Base-by-base conservation (phyloP, 345 rosid species). In the Hibiscus syriacus region DNA sequence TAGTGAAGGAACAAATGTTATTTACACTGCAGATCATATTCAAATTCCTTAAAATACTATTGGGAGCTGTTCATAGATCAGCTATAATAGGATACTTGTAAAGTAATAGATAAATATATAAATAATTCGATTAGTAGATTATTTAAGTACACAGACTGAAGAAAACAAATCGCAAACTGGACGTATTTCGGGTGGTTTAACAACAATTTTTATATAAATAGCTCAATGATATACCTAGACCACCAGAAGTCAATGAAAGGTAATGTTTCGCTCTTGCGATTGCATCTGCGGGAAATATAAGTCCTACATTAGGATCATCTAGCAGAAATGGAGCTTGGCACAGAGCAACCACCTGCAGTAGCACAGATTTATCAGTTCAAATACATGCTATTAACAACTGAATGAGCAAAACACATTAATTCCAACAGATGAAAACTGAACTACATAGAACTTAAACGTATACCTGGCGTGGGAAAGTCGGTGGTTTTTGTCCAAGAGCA, bases 281-380 rank as follows among this genome's bases (percentile, higher is more conserved):
- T 20, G 98, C 96, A 84, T 93, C 96, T 39, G 96, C 92, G 1
- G 97, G 98, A 79, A 90, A 93, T 48, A 93, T 0, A 77, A 87
- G 70, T 64, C 96, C 97, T 58, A 90, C 96, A 82, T 87, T 93
- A 11, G 98, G 95, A 80, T 93, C 97, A 61, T 93, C 91, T 57
- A 90, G 90, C 52, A 93, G 84, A 83, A 89, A 90, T 34, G 98
- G 96, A 70, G 98, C 98, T 82, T 93, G 98, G 80, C n/a, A n/a
- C n/a, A n/a, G n/a, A n/a, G n/a, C n/a, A n/a, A n/a, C n/a, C n/a
- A n/a, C n/a, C n/a, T n/a, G 96, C 90, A 56, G 89, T 36, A 57
- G 25, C 60, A 73, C 67, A 30, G 70, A 46, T 67, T 38, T 36
- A 53, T 38, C 60, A 45, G 68, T 75, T 81, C 68, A n/a, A 79